phyloP scores from a whole-genome alignment of 2,329 filamentous ascomycete species.

The Microcyclosporella mali region DNA sequence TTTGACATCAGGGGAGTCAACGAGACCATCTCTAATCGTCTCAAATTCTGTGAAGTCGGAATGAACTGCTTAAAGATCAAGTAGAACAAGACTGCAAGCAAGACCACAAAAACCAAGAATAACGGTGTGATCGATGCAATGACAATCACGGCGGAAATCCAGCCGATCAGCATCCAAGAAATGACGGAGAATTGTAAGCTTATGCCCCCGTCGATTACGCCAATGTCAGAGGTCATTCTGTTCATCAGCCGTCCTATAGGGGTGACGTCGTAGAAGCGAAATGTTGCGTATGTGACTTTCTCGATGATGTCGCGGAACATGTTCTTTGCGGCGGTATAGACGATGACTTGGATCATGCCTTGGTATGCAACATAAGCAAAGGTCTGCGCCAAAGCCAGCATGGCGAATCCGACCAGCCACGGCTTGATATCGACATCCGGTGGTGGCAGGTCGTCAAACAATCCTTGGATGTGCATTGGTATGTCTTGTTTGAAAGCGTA shows the following conservation, averaged over 20 bases:
- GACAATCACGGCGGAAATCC: slow-evolving; percentile 66
- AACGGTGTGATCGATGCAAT: slow-evolving; percentile 72
- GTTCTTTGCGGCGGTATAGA: slow-evolving; percentile 68
- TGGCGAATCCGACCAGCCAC: slow-evolving; percentile 67
- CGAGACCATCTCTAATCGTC: slow-evolving; percentile 83
- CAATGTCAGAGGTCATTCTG: slow-evolving; percentile 81
- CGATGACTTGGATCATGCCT: slow-evolving; percentile 65
- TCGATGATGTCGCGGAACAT: slow-evolving; percentile 69
- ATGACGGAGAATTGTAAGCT: slow-evolving; percentile 66
- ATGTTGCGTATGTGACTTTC: slow-evolving; percentile 70
- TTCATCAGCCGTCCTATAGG: slow-evolving; percentile 90
- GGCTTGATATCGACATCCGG: slow-evolving; percentile 62
- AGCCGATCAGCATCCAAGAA: slow-evolving; percentile 63
- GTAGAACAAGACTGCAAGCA: slow-evolving; percentile 63
- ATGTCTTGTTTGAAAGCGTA: slow-evolving; percentile 12
- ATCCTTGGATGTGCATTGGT: slow-evolving; percentile 19
- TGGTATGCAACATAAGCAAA: slow-evolving; percentile 57
- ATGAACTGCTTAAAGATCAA: slow-evolving; percentile 70
- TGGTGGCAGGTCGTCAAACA: slow-evolving; percentile 54
- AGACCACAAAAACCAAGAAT: slow-evolving; percentile 66
- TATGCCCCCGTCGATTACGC: slow-evolving; percentile 82
- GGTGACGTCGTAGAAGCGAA: slow-evolving; percentile 86
- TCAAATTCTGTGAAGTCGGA: slow-evolving; percentile 74
- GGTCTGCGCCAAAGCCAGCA: slow-evolving; percentile 58
- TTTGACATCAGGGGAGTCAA: slow-evolving; percentile 86